phyloP scores from a whole-genome alignment of 306 rosid genomes.

The Leucaena leucocephala region DNA sequence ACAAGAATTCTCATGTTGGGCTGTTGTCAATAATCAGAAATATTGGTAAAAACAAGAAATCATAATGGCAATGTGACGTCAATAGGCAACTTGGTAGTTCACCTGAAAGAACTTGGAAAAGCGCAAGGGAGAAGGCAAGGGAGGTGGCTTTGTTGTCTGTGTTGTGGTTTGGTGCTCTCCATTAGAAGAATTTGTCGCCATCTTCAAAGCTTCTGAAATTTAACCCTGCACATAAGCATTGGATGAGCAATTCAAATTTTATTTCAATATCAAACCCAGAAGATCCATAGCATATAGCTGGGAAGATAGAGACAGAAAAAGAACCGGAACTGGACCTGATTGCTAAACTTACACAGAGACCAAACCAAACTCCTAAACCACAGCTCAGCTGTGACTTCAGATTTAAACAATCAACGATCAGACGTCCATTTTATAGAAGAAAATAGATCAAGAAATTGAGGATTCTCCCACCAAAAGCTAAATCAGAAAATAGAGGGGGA shows the following conservation, averaged over 20 bases:
- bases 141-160: conserved; percentile 57
- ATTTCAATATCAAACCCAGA: not conserved
- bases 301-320: not conserved
- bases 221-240: conserved; percentile 2
- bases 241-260: not conserved
- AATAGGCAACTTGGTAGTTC: not conserved
- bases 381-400: conserved; percentile 16
- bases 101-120: conserved; percentile 76
- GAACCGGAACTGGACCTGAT: not conserved
- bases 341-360: conserved; percentile 22
- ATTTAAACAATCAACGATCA: conserved; percentile 28
- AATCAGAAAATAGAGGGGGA: not conserved
- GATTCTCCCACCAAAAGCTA: conserved; percentile 37
- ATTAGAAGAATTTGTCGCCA: conserved; percentile 56
- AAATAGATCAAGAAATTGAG: conserved; percentile 20
- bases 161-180: conserved; percentile 40
- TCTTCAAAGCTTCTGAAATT: conserved; percentile 24
- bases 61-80: not conserved
- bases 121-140: conserved; percentile 72
- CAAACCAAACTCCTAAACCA: conserved; percentile 35
- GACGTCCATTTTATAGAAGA: conserved; percentile 44
- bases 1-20: conserved; percentile 76
- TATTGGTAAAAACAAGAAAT: not conserved
- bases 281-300: not conserved
- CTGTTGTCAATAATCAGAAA: conserved; percentile 38